A percentile compares a stretch with the other conserved stretches of the same genome.
Evolutionary conservation across 164 flowering plant species (phyloP).

Genomic region (Sedum album): DNA sequence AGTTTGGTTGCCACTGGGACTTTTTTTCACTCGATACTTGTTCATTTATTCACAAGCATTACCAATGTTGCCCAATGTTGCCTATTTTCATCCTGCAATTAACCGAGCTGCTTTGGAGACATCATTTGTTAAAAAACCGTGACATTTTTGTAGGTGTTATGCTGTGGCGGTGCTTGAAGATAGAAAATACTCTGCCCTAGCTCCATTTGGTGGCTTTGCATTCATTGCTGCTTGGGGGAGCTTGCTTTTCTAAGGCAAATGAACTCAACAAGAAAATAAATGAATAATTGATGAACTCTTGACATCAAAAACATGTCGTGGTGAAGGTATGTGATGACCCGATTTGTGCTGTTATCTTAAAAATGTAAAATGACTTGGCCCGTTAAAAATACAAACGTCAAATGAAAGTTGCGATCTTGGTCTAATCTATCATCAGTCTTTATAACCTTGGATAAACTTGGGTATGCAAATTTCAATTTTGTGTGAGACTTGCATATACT

Average conservation of each 20-base stretch:
- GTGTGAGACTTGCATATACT: no score
- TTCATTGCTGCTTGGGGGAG: constrained; percentile 87
- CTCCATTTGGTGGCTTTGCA: constrained; percentile 92
- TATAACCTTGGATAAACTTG: background rate
- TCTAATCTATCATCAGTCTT: background rate
- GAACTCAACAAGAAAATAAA: background rate
- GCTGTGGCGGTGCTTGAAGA: constrained; percentile 72
- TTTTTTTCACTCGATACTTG: background rate
- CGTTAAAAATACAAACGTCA: background rate
- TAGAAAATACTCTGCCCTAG: constrained; percentile 53
- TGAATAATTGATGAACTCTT: background rate
- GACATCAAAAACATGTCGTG: background rate
- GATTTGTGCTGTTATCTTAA: background rate
- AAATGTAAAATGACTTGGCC: background rate
- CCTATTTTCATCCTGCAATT: background rate
- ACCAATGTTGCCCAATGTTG: background rate
- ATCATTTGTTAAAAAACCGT: no score
- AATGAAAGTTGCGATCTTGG: background rate
- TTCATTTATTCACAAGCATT: background rate
- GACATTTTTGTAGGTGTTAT: constrained; percentile 58
- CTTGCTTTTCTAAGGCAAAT: constrained; percentile 50
- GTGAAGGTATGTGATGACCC: background rate
- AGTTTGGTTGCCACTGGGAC: background rate
- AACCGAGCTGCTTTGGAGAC: background rate
- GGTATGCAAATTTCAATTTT: background rate